Evolutionary conservation across 495 filamentous ascomycete genomes (phyloP).

Genomic region (Xylaria bambusicola): DNA sequence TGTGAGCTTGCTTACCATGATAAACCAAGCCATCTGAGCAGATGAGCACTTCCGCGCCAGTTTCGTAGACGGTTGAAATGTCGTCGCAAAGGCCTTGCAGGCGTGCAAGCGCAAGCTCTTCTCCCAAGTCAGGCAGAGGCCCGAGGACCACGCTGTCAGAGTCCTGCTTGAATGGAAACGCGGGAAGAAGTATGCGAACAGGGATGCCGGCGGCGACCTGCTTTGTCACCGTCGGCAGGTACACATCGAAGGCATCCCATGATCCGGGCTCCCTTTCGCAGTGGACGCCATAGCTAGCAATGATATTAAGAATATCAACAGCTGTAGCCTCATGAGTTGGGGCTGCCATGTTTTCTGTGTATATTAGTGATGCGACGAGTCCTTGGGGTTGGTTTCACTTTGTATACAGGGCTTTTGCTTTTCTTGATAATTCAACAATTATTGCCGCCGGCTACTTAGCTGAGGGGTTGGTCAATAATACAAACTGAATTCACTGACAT

Average conservation of each 20-base stretch:
- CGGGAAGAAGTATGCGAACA: conserved; percentile 7
- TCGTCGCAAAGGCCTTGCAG: conserved; percentile 8
- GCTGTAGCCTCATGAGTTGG: not conserved
- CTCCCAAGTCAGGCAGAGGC: conserved; percentile 2
- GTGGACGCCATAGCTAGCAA: not conserved
- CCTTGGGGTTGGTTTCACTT: too few species aligned
- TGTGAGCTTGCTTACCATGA: not conserved
- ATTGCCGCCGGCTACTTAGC: too few species aligned
- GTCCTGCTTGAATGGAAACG: conserved; percentile 6
- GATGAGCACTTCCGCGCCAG: not conserved
- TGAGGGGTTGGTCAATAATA: too few species aligned
- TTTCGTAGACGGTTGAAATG: conserved; percentile 6
- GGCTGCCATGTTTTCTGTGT: too few species aligned
- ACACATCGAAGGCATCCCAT: not conserved
- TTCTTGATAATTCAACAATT: too few species aligned
- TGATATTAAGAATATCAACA: not conserved
- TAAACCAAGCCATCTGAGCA: conserved; percentile 13
- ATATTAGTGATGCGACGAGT: too few species aligned
- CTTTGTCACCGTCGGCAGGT: not conserved
- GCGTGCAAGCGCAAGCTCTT: conserved; percentile 9
- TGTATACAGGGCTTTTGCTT: too few species aligned
- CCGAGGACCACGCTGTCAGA: conserved; percentile 6
- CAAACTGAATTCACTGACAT: not conserved
- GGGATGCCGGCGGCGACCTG: not conserved
- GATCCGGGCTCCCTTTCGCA: not conserved